Base-by-base conservation (phyloP, 2,329 filamentous ascomycete genomes). In the Juglanconis oblonga region DNA sequence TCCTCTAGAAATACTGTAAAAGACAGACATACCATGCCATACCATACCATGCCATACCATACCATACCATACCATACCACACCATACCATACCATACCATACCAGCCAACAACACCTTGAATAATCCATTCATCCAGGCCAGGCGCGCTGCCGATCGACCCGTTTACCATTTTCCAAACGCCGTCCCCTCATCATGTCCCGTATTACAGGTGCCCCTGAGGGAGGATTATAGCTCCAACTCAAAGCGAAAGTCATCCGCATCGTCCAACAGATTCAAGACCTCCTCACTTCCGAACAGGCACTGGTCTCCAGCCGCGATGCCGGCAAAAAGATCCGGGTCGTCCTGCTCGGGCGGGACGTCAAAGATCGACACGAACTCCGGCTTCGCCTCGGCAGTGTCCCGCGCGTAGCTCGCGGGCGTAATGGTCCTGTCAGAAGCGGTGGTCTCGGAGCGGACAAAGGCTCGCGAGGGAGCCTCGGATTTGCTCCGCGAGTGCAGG, bases 331-430 rank as follows among this genome's bases (percentile, higher is more conserved):
- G 74, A 13, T 76, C 72, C n/a, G 79, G 76, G 6, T 81, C 78
- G 4, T 78, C 77, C n/a, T 74, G 68, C 29, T 77, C 75, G 4
- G 57, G 61, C 1, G 58, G 55, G 17, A 71, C 70, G 31, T 86
- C 80, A 66, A 88, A 87, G 29, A 87, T 84, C 13, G 79, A 81
- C 49, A 86, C 72, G 66, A 87, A 87, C 3, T 79, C 76, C 0
- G 84, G 81, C 59, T 57, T 62, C 31, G 17, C 61, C 50, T 9
- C 58, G 14, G 57, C 67, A 57, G 72, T 65, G 7, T 67, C 66
- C 49, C 73, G 67, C 0, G 76, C 75, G 58, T 74, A 79, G 31
- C 70, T 69, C 17, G 79, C 76, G 8, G 81, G 80, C 0, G 81
- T 84, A 55, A 83, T 77, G 3, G 81, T 83, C 57, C 66, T 69